phyloP scores from a whole-genome alignment of 768 basidiomycete species.

The Mycena vulgaris region DNA sequence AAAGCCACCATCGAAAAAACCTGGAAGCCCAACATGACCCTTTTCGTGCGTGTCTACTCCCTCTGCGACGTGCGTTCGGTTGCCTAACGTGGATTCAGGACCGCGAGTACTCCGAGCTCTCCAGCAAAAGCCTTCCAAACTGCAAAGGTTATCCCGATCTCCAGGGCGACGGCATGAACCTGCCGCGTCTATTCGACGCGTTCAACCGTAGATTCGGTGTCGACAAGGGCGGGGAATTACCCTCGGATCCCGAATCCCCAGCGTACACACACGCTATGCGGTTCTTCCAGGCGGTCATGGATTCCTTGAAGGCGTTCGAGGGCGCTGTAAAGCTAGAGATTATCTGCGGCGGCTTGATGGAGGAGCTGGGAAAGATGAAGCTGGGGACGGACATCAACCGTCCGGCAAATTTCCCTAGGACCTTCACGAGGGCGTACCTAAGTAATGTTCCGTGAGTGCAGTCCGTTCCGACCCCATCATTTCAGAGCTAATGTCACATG shows the following conservation, averaged over 20 bases:
- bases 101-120: conserved; percentile 26
- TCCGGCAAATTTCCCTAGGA: conserved; percentile 46
- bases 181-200: conserved; percentile 39
- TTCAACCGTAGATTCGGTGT: conserved; percentile 41
- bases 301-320: conserved; percentile 42
- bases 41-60: conserved; percentile 40
- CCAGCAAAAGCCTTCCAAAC: conserved; percentile 6
- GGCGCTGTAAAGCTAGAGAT: conserved; percentile 47
- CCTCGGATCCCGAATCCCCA: conserved; percentile 38
- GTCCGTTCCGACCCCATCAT: conserved; percentile 21
- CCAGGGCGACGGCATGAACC: conserved; percentile 34
- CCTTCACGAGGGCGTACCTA: conserved; percentile 52
- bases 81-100: too few species aligned
- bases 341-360: conserved; percentile 48
- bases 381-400: conserved; percentile 42
- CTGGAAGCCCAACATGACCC: conserved; percentile 47
- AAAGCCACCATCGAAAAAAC: conserved; percentile 33
- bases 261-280: conserved; percentile 41
- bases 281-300: conserved; percentile 48
- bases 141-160: conserved; percentile 36
- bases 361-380: conserved; percentile 49
- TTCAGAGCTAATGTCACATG: not conserved
- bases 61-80: conserved; percentile 48
- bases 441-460: conserved; percentile 54
- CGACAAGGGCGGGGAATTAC: conserved; percentile 22